phyloP scores from a whole-genome alignment of 2,329 filamentous ascomycete genomes.

The Cucurbitaria berberidis region DNA sequence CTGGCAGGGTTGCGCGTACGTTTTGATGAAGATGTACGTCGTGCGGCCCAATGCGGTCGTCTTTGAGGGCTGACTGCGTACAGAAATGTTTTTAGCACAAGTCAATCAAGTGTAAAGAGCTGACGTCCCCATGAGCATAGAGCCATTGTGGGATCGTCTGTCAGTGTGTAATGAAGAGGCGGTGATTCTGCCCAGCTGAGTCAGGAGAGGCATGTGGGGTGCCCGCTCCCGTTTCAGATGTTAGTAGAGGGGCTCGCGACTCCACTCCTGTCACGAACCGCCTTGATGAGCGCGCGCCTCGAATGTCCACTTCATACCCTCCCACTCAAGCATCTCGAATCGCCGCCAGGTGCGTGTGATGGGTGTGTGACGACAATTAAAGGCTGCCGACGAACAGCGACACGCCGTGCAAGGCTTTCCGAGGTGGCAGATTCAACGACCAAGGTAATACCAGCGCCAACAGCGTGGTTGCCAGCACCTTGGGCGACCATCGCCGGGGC shows the following conservation, averaged over 20 bases:
- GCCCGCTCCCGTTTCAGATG: conserved; percentile 24
- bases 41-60: conserved; percentile 13
- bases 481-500: neutral
- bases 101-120: conserved; percentile 7
- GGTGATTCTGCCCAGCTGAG: conserved; percentile 13
- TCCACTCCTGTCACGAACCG: conserved; percentile 21
- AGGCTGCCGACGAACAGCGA: conserved; percentile 12
- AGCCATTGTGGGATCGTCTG: neutral
- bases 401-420: conserved; percentile 16
- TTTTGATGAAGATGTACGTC: conserved; percentile 9
- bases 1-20: conserved; percentile 8
- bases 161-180: neutral
- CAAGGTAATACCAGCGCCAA: conserved; percentile 14
- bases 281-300: conserved; percentile 31
- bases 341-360: conserved; percentile 19
- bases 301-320: conserved; percentile 23
- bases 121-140: conserved; percentile 6
- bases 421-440: conserved; percentile 6
- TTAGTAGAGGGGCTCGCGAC: conserved; percentile 10
- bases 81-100: conserved; percentile 18
- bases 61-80: conserved; percentile 7
- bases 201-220: conserved; percentile 15
- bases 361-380: conserved; percentile 20
- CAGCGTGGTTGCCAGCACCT: conserved; percentile 5
- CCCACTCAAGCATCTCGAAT: conserved; percentile 21